Conservation (phyloP, 192 early-diverging fungal species). For the Chytriomyces sp. region DNA sequence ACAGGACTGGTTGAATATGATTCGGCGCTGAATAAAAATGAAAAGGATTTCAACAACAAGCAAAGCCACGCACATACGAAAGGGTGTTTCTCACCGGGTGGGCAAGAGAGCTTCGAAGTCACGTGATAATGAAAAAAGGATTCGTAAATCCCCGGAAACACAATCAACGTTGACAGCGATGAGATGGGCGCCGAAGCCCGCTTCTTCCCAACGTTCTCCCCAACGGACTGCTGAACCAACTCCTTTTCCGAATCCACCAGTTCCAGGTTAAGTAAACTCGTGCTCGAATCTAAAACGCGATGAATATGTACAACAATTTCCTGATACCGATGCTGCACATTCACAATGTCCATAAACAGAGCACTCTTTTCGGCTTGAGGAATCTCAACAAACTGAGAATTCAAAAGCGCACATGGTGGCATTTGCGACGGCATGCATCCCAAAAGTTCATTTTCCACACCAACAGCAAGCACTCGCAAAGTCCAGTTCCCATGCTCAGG, state of each 20-base stretch:
- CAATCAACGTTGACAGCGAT: not conserved
- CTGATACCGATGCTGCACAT: not conserved
- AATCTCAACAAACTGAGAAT: not conserved
- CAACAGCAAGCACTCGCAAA: no score
- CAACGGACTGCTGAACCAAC: not conserved
- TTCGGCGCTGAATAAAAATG: not conserved
- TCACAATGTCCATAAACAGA: not conserved
- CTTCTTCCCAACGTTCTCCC: not conserved
- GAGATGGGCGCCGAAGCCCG: not conserved
- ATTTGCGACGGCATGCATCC: not conserved
- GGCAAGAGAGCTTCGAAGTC: not conserved
- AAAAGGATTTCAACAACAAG: not conserved
- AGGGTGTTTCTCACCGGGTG: not conserved
- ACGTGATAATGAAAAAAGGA: not conserved
- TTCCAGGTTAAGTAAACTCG: not conserved
- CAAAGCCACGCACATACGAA: not conserved
- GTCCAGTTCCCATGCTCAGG: no score
- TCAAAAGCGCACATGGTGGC: not conserved
- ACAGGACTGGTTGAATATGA: not conserved
- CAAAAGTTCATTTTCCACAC: no score
- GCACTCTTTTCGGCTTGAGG: not conserved
- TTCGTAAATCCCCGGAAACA: not conserved
- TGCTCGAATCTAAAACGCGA: not conserved
- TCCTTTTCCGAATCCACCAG: not conserved
- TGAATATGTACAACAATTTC: not conserved